Percentiles rank a stretch among this genome's conserved stretches.
Conservation (phyloP, 2,329 filamentous ascomycete species). For the Shiraia sp. region DNA sequence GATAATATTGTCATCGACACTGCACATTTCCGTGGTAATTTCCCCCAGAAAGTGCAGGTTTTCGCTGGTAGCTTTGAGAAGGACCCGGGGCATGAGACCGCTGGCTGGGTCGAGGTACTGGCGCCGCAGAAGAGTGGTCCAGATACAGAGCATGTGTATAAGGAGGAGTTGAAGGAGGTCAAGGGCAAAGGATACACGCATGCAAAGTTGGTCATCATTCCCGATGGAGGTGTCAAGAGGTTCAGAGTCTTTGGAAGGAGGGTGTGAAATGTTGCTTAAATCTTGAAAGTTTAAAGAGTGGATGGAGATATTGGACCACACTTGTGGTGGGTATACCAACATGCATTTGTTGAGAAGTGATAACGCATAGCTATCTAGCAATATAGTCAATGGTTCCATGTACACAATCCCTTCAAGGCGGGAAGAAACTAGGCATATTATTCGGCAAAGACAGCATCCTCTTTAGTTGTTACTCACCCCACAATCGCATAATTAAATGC, state of each 20-base stretch:
- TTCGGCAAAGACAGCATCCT: too few relatives aligned
- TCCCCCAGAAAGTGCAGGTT: conserved; percentile 74
- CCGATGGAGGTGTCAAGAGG: conserved; percentile 90
- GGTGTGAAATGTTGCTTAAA: too few relatives aligned
- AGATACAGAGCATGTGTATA: conserved; percentile 72
- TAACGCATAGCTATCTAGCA: too few relatives aligned
- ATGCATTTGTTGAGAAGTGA: too few relatives aligned
- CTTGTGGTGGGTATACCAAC: too few relatives aligned
- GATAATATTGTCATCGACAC: conserved; percentile 76
- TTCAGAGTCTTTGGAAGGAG: conserved; percentile 73
- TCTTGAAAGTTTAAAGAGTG: too few relatives aligned
- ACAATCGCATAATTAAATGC: too few relatives aligned
- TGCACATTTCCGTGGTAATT: conserved; percentile 82
- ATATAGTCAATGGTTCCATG: too few relatives aligned
- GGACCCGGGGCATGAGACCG: conserved; percentile 61
- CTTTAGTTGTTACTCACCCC: too few relatives aligned
- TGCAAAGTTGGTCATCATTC: conserved; percentile 89
- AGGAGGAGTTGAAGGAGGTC: conserved; percentile 49
- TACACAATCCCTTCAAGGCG: too few relatives aligned
- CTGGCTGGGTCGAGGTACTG: conserved; percentile 69
- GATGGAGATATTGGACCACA: too few relatives aligned
- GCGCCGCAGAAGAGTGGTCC: conserved; percentile 70
- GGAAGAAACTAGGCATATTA: too few relatives aligned
- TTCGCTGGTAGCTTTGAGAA: conserved; percentile 61
- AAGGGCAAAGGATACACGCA: conserved; percentile 71